These are phyloP conservation scores for rapeseed (Brassica napus) DNA, from an alignment of 345 rosid species.

Conservation along the genomic window Da-Ae NC_063439.1:27467001-27467500, in stretches of 20 bases:
- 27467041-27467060: slow-evolving; percentile 67
- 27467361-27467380: slow-evolving; percentile 11
- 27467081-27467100: slow-evolving; percentile 80
- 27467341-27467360: slow-evolving; percentile 32
- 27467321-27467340: background rate
- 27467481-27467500: background rate
- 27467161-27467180: slow-evolving; percentile 62
- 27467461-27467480: slow-evolving; percentile 36
- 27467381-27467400: slow-evolving; percentile 17
- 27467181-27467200: slow-evolving; percentile 73
- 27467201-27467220: slow-evolving; percentile 79
- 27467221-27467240: slow-evolving; percentile 88
- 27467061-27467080: slow-evolving; percentile 61
- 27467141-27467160: slow-evolving; percentile 55
- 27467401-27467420: slow-evolving; percentile 5
- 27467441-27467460: slow-evolving; percentile 14
- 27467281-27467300: slow-evolving; percentile 55
- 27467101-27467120: slow-evolving; percentile 68
- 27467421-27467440: background rate
- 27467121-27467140: slow-evolving; percentile 63
- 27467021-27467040: slow-evolving; percentile 81
- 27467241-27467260: slow-evolving; percentile 83
- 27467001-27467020: slow-evolving; percentile 53
- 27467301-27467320: slow-evolving; percentile 42
- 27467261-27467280: slow-evolving; percentile 76